phyloP scores from a whole-genome alignment of 805 yeast species.

The Torulaspora quercuum region DNA sequence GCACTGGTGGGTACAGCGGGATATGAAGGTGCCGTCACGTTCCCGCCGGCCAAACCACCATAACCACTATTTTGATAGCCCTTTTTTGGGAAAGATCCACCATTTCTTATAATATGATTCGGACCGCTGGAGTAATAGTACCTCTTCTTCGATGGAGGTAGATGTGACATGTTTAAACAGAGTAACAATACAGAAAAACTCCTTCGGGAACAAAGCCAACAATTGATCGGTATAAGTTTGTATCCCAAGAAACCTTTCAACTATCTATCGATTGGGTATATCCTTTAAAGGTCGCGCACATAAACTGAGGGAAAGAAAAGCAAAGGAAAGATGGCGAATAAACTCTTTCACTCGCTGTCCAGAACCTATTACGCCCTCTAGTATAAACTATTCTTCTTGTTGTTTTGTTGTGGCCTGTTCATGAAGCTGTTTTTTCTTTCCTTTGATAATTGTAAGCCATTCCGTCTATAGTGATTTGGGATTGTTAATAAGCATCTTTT shows the following conservation, averaged over 20 bases:
- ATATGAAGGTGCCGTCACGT: background rate
- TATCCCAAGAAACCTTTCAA: no score
- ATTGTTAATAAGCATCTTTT: no score
- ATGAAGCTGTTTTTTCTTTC: slow-evolving; percentile 6
- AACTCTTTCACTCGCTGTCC: background rate
- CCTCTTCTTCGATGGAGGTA: slow-evolving; percentile 27
- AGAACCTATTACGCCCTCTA: background rate
- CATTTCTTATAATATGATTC: slow-evolving; percentile 22
- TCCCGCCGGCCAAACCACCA: slow-evolving; percentile 1
- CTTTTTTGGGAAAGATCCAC: slow-evolving; percentile 19
- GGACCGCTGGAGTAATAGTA: slow-evolving; percentile 31
- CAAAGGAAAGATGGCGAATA: background rate
- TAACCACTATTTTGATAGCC: slow-evolving; percentile 11
- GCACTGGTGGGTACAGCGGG: slow-evolving; percentile 6
- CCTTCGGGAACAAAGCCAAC: no score
- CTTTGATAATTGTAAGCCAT: no score
- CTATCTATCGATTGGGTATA: no score
- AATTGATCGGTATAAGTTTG: no score
- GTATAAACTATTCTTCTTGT: background rate
- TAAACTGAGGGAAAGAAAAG: no score
- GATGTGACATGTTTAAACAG: slow-evolving; percentile 14
- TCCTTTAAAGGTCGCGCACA: no score
- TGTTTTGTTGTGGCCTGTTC: slow-evolving; percentile 2
- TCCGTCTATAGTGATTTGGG: slow-evolving; percentile 3
- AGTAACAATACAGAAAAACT: no score